Conservation (phyloP, 2,329 filamentous ascomycete genomes). For the Penicillium olsonii region DNA sequence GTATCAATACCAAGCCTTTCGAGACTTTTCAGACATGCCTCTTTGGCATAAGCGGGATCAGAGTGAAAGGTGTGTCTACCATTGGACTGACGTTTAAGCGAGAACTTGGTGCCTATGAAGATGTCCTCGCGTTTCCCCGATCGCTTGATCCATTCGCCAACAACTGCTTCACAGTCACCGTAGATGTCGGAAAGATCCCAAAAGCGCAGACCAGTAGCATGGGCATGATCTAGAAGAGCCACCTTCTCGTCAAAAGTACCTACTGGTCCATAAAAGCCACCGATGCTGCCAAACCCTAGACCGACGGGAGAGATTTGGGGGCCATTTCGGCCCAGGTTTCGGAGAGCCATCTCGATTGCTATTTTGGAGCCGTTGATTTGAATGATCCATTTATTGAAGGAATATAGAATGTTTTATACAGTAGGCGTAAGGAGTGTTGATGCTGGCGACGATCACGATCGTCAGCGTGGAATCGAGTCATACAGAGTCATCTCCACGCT, state of each 20-base stretch:
- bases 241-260: slow-evolving; percentile 16
- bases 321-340: slow-evolving; percentile 19
- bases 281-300: slow-evolving; percentile 26
- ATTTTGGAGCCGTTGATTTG: background rate
- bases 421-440: background rate
- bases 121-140: slow-evolving; percentile 43
- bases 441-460: background rate
- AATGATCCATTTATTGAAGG: no score
- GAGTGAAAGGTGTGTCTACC: slow-evolving; percentile 26
- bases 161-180: slow-evolving; percentile 27
- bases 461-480: background rate
- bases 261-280: slow-evolving; percentile 21
- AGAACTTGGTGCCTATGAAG: slow-evolving; percentile 46
- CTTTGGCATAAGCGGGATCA: slow-evolving; percentile 39
- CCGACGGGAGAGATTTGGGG: slow-evolving; percentile 26
- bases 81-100: slow-evolving; percentile 22
- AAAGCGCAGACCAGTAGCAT: slow-evolving; percentile 31
- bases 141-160: slow-evolving; percentile 44
- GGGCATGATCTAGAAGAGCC: slow-evolving; percentile 32
- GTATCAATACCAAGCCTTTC: slow-evolving; percentile 37
- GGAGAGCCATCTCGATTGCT: slow-evolving; percentile 9
- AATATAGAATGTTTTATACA: background rate
- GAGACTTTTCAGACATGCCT: slow-evolving; percentile 39
- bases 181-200: slow-evolving; percentile 40
- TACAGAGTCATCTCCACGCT: background rate